phyloP scores from a whole-genome alignment of 1,284 basidiomycete species.

The Exsudoporus floridanus region DNA sequence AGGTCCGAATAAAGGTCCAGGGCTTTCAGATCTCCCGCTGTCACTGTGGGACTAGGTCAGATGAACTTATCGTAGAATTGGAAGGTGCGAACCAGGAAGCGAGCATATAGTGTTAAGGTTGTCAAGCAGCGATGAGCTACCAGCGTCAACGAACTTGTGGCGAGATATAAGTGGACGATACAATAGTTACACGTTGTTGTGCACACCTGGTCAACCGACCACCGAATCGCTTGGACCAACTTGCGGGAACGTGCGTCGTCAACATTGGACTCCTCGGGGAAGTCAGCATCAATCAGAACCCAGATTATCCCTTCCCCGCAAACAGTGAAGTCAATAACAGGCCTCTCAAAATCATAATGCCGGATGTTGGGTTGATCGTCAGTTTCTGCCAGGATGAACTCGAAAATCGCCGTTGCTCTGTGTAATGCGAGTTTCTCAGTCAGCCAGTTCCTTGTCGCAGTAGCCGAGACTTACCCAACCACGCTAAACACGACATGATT shows the following conservation, averaged over 20 bases:
- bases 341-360: constrained; percentile 51
- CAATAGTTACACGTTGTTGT: neutral
- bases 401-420: constrained; percentile 71
- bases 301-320: constrained; percentile 42
- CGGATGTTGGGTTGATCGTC: constrained; percentile 36
- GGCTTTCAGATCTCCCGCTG: constrained; percentile 45
- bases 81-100: constrained; percentile 27
- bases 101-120: constrained; percentile 35
- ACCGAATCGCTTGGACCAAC: constrained; percentile 20
- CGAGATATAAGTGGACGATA: neutral
- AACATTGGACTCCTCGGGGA: constrained; percentile 36
- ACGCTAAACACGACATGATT: constrained; percentile 61
- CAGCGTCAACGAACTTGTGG: constrained; percentile 21
- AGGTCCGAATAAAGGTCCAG: constrained; percentile 65
- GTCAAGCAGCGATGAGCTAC: constrained; percentile 16
- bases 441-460: neutral
- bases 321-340: constrained; percentile 60
- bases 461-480: constrained; percentile 54
- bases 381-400: constrained; percentile 40
- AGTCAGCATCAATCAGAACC: constrained; percentile 52
- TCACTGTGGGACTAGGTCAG: constrained; percentile 38
- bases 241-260: constrained; percentile 30
- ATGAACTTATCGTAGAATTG: constrained; percentile 13
- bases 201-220: constrained; percentile 25
- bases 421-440: neutral